Conservation (phyloP, 495 filamentous ascomycete genomes). For the Wilcoxina mikolae region DNA sequence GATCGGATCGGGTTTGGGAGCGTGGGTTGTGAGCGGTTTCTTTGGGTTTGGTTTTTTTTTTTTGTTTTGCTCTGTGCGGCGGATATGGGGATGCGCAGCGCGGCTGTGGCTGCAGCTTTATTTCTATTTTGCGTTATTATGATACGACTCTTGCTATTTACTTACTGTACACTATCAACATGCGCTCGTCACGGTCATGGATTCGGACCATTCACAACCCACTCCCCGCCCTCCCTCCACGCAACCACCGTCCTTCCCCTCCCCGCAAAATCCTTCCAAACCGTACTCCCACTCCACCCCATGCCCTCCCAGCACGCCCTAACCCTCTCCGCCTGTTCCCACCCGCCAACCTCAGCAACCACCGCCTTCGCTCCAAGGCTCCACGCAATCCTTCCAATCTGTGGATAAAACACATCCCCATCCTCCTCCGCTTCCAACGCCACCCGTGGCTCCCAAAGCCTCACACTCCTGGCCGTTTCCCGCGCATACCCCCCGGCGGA, state of each 20-base stretch:
- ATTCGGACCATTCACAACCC: slow-evolving; percentile 17
- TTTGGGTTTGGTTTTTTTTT: slow-evolving; percentile 6
- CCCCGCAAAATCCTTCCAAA: slow-evolving; percentile 28
- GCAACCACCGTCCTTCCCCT: slow-evolving; percentile 21
- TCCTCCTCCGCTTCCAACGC: slow-evolving; percentile 54
- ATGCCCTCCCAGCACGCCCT: slow-evolving; percentile 7
- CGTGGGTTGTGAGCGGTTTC: not conserved
- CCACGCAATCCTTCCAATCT: slow-evolving; percentile 14
- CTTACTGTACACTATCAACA: not conserved
- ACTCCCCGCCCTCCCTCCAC: slow-evolving; percentile 20
- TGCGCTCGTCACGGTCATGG: not conserved
- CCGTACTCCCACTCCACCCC: slow-evolving; percentile 8
- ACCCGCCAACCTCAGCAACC: slow-evolving; percentile 15
- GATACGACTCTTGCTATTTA: slow-evolving; percentile 1
- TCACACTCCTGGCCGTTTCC: slow-evolving; percentile 54
- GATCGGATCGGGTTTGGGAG: not conserved
- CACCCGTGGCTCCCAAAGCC: slow-evolving; percentile 59
- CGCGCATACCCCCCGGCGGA: slow-evolving; percentile 42
- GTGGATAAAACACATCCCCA: slow-evolving; percentile 23
- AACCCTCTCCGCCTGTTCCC: slow-evolving; percentile 23
- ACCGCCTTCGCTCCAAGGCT: slow-evolving; percentile 10
- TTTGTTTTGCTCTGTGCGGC: no score
- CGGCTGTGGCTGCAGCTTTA: no score
- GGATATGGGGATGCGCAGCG: no score
- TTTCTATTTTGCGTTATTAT: not conserved